Evolutionary conservation across 2,329 filamentous ascomycete species (phyloP), one percentile per base, ranked within the genome.

Genomic region (Alternaria triticina): DNA sequence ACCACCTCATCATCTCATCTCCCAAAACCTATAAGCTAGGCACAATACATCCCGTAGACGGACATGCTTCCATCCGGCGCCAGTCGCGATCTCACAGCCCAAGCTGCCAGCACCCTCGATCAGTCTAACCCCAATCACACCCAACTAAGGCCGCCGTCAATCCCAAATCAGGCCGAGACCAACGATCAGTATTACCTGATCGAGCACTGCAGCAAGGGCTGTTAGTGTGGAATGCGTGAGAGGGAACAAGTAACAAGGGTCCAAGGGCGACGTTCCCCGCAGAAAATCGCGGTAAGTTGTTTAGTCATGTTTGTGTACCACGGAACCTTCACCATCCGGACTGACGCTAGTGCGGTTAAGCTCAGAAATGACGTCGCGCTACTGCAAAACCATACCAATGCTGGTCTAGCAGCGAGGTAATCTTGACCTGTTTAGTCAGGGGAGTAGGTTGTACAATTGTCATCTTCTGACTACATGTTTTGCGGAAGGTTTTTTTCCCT

Each of bases 321-420:
- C 57, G 57, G 57, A 47, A 59, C 33, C 40, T 33, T 60, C 43
- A 56, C 51, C 43, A 43, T 60, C 57, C 57, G 57, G 28, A 36
- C 23, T 30, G n/a, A 27, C 51, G 49, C 57, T 28, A 47, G 40
- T 36, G 22, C 43, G 57, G n/a, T 54, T 60, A 47, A 60, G 57
- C 57, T 46, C 22, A 12, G n/a, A 17, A 25, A 40, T 52, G 49
- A 52, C 49, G 30, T n/a, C 15, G 28, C 57, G 43, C 57, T 60
- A 60, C 51, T 25, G 36, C 49, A 10, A 23, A 46, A 15, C 20
- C 20, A 25, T 23, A 46, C 20, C 49, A 5, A 52, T 15, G 10
- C 15, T 9, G 28, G 13, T 11, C 49, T 52, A 52, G 49, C 2
- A 7, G 1, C 8, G 2, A 11, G 49, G 11, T 52, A 40, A 52